Conservation (phyloP, 768 basidiomycete species). For the Suillus weaverae region DNA sequence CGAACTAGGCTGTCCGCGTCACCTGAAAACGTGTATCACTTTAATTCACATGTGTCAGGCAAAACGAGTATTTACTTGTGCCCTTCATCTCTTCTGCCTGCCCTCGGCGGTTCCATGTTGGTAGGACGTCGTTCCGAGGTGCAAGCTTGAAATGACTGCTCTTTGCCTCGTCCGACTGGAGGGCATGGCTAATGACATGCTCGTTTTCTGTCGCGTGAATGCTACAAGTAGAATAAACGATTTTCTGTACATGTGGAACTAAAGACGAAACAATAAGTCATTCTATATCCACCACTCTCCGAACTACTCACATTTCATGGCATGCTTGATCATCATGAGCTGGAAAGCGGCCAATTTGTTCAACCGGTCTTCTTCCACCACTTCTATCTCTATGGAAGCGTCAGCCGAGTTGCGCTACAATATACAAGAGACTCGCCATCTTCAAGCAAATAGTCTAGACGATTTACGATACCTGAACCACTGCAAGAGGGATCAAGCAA, state of each 20-base stretch:
- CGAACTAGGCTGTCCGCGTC: constrained; percentile 64
- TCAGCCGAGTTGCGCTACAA: constrained; percentile 7
- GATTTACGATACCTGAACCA: constrained; percentile 89
- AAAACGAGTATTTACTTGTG: constrained; percentile 40
- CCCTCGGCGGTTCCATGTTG: constrained; percentile 83
- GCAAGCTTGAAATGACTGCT: constrained; percentile 68
- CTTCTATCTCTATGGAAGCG: constrained; percentile 48
- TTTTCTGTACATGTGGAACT: constrained; percentile 78
- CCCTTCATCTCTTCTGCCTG: constrained; percentile 59
- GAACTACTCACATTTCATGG: constrained; percentile 79
- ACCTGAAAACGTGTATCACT: constrained; percentile 34
- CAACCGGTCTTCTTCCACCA: constrained; percentile 66
- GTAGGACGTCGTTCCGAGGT: constrained; percentile 62
- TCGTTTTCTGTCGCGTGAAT: constrained; percentile 92
- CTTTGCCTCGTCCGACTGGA: constrained; percentile 69
- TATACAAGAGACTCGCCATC: constrained; percentile 47
- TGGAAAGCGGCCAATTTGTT: constrained; percentile 88
- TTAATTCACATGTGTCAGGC: not conserved
- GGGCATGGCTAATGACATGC: constrained; percentile 75
- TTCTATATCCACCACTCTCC: constrained; percentile 5
- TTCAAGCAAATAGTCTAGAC: constrained; percentile 81
- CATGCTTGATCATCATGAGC: constrained; percentile 87
- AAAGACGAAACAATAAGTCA: constrained; percentile 11
- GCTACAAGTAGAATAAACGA: constrained; percentile 99
- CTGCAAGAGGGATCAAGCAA: constrained; percentile 96